A percentile compares a stretch with the other conserved stretches of the same genome.
phyloP scores from a whole-genome alignment of 2,329 filamentous ascomycete species.

The Aureobasidium uvarum region DNA sequence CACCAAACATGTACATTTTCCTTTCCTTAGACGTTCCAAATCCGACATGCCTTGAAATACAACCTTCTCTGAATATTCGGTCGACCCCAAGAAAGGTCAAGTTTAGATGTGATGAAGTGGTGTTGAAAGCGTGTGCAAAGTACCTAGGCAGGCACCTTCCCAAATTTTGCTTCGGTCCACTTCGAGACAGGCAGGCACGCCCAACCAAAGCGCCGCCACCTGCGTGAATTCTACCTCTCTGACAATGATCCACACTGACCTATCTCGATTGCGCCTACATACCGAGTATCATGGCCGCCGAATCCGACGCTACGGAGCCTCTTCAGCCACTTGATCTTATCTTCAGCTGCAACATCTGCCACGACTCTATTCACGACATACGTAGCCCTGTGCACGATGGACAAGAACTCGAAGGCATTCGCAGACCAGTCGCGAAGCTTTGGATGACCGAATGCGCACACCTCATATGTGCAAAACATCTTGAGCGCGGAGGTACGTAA shows the following conservation, averaged over 20 bases:
- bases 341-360: constrained; percentile 51
- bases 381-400: constrained; percentile 43
- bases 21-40: constrained; percentile 20
- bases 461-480: constrained; percentile 49
- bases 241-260: neutral
- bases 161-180: neutral
- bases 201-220: neutral
- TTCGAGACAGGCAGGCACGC: constrained; percentile 5
- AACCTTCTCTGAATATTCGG: neutral
- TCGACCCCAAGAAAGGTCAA: neutral
- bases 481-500: constrained; percentile 48
- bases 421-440: constrained; percentile 43
- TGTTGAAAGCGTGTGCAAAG: neutral
- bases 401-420: constrained; percentile 37
- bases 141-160: constrained; percentile 1
- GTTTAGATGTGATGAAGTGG: constrained; percentile 1
- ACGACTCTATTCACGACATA: constrained; percentile 47
- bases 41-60: constrained; percentile 11
- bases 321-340: constrained; percentile 44
- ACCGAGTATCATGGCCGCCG: constrained; percentile 2
- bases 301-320: neutral
- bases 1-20: constrained; percentile 25
- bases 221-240: neutral
- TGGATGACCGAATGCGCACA: constrained; percentile 53
- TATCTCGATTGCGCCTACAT: neutral